These are phyloP conservation scores for Torulaspora quercuum DNA, from an alignment of 805 yeast genomes.

Conservation along the genomic window DNA sequence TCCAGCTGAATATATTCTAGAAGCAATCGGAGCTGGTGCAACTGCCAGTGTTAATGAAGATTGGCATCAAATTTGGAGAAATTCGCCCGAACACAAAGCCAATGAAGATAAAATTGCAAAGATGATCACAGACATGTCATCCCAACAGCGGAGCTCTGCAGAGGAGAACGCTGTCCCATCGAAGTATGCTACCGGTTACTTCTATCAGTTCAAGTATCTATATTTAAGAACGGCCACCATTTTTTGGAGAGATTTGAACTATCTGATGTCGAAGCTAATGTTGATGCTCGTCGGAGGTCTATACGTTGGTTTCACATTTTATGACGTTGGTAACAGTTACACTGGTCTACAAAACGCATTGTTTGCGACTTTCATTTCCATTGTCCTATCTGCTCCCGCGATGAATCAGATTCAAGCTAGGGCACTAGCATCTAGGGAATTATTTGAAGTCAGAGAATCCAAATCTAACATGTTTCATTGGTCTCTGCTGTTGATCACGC, in stretches of 20 bases:
- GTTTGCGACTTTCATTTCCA: conserved; percentile 57
- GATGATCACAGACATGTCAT: conserved; percentile 29
- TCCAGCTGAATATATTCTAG: conserved; percentile 46
- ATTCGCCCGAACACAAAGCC: conserved; percentile 38
- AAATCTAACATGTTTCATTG: conserved; percentile 73
- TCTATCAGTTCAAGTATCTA: conserved; percentile 43
- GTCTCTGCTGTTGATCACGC: conserved; percentile 54
- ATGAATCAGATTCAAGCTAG: conserved; percentile 61
- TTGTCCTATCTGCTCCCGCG: conserved; percentile 52
- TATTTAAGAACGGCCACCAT: conserved; percentile 40
- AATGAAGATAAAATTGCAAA: conserved; percentile 33
- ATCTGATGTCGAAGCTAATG: conserved; percentile 56
- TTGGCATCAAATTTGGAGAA: conserved; percentile 61
- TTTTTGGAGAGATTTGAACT: conserved; percentile 59
- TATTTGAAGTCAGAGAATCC: conserved; percentile 67
- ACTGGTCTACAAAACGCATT: conserved; percentile 58
- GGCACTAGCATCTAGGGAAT: conserved; percentile 54
- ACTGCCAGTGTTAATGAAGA: conserved; percentile 45
- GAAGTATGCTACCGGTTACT: conserved; percentile 41
- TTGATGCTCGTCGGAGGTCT: conserved; percentile 50
- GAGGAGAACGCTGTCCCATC: conserved; percentile 13
- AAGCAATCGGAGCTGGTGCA: conserved; percentile 46
- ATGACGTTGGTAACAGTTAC: conserved; percentile 49
- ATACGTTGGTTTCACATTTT: conserved; percentile 71
- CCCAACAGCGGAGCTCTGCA: conserved; percentile 8